phyloP scores from a whole-genome alignment of 345 rosid genomes.

The Dipteronia dyeriana region DNA sequence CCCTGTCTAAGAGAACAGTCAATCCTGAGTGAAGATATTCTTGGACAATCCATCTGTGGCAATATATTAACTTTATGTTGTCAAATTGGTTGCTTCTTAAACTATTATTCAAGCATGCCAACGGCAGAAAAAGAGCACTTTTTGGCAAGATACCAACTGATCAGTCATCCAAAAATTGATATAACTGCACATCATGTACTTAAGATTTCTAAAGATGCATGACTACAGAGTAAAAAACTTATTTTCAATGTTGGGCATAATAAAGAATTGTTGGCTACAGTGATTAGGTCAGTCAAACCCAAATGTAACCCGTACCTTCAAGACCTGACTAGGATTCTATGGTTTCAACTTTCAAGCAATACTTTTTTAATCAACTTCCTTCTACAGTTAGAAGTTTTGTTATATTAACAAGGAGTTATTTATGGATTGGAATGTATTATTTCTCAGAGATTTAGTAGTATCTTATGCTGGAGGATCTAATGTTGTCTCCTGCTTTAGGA shows the following conservation, averaged over 20 bases:
- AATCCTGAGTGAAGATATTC: background rate
- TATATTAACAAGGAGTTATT: background rate
- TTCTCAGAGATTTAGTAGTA: background rate
- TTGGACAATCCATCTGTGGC: conserved; percentile 6
- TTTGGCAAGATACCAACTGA: background rate
- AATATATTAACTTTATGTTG: background rate
- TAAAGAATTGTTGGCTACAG: background rate
- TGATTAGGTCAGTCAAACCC: background rate
- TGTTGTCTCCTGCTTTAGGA: too few relatives aligned
- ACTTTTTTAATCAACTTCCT: background rate
- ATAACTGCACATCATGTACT: background rate
- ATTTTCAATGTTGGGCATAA: background rate
- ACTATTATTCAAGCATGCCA: background rate
- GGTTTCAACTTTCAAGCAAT: background rate
- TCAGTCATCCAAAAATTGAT: background rate
- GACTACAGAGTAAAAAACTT: background rate
- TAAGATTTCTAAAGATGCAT: background rate
- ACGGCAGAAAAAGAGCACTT: background rate
- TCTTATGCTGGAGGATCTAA: background rate
- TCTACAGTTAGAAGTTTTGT: background rate
- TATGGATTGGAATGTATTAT: background rate
- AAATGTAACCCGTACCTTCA: background rate
- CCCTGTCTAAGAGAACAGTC: background rate
- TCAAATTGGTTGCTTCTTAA: background rate
- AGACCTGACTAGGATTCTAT: background rate